Conservation (phyloP, 148 eudicot species). For the Rhododendron williamsianum region DNA sequence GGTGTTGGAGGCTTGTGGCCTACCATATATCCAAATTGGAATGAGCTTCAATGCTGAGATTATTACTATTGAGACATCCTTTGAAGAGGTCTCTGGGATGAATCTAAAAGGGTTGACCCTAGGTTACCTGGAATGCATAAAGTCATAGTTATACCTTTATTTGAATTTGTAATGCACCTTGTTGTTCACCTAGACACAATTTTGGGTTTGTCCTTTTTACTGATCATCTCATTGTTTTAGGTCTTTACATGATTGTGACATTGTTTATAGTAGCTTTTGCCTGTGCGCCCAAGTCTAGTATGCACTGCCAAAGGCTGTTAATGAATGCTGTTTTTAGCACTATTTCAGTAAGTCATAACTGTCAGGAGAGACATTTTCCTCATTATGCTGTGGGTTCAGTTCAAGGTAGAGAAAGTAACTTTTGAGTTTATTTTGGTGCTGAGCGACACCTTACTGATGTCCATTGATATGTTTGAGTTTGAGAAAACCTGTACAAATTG, state of each 20-base stretch:
- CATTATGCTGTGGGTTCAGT: neutral
- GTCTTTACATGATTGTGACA: neutral
- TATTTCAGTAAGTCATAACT: neutral
- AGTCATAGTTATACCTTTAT: neutral
- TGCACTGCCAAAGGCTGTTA: neutral
- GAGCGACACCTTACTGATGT: neutral
- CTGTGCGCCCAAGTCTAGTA: neutral
- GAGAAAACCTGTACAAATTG: neutral
- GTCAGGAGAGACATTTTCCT: neutral
- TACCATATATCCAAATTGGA: neutral
- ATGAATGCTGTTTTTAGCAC: neutral
- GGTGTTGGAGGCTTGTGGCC: neutral
- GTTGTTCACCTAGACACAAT: neutral
- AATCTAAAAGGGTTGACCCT: neutral
- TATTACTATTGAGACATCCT: neutral
- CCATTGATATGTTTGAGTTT: neutral
- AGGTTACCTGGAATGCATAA: neutral
- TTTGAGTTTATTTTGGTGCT: neutral
- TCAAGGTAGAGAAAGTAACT: neutral
- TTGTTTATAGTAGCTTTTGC: constrained; percentile 1
- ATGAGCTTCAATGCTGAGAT: neutral
- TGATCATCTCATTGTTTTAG: neutral
- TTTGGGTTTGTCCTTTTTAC: neutral
- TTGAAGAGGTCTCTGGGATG: neutral
- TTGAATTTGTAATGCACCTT: neutral